Percentiles rank a stretch among this genome's conserved stretches.
phyloP scores from a whole-genome alignment of 495 filamentous ascomycete genomes.

The Penicillium argentinense region DNA sequence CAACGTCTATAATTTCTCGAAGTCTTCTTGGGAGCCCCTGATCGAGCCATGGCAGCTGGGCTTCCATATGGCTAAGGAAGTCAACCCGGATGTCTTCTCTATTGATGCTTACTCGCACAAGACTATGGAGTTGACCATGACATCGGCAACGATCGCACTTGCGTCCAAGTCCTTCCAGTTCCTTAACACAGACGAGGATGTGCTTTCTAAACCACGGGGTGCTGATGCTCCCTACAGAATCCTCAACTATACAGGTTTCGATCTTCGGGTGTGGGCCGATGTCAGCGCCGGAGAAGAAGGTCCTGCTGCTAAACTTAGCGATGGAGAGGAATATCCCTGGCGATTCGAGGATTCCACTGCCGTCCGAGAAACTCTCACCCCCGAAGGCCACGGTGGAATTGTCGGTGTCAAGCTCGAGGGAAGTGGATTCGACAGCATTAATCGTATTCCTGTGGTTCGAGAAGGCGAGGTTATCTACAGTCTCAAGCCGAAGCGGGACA shows the following conservation, averaged over 20 bases:
- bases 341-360: constrained; percentile 93
- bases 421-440: constrained; percentile 88
- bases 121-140: constrained; percentile 86
- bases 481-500: constrained; percentile 77
- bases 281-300: constrained; percentile 59
- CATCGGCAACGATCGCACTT: constrained; percentile 90
- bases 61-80: constrained; percentile 80
- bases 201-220: constrained; percentile 89
- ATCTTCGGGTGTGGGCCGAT: constrained; percentile 79
- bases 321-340: constrained; percentile 93
- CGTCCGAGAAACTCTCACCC: constrained; percentile 85
- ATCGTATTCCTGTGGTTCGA: constrained; percentile 84
- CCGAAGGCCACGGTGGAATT: constrained; percentile 73
- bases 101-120: constrained; percentile 86
- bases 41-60: constrained; percentile 96
- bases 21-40: constrained; percentile 96
- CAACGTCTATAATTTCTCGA: constrained; percentile 98
- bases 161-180: constrained; percentile 91
- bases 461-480: constrained; percentile 91
- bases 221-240: constrained; percentile 91
- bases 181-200: constrained; percentile 84
- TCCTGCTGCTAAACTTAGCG: constrained; percentile 74
- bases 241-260: constrained; percentile 92
- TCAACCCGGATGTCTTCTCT: constrained; percentile 71
- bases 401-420: constrained; percentile 85